A percentile compares a stretch with the other conserved stretches of the same genome.
These are phyloP conservation scores for Farysia itapuensis DNA, from an alignment of 1,284 basidiomycete species.

Conservation along the genomic window DNA sequence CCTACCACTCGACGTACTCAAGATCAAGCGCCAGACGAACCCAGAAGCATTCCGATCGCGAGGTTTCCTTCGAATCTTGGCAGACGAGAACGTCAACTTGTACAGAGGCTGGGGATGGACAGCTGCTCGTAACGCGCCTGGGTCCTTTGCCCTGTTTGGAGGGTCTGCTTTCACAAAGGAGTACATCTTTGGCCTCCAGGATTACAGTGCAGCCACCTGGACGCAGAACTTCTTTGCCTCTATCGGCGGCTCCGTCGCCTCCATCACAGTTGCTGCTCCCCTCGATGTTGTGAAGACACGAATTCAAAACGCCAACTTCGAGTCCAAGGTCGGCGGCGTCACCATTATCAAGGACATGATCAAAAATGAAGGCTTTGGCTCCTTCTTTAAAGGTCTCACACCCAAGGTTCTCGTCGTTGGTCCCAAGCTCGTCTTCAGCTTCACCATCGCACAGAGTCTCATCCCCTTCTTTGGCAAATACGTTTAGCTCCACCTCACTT, in stretches of 20 bases:
- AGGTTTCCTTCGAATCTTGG: constrained; percentile 82
- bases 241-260: constrained; percentile 88
- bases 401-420: constrained; percentile 83
- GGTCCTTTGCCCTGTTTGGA: constrained; percentile 87
- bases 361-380: constrained; percentile 77
- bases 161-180: constrained; percentile 93
- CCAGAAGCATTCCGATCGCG: constrained; percentile 62
- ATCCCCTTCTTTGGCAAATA: constrained; percentile 86
- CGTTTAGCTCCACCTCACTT: too few relatives aligned
- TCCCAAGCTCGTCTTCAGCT: constrained; percentile 96
- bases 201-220: constrained; percentile 93
- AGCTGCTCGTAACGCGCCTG: constrained; percentile 94
- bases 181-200: constrained; percentile 81
- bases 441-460: constrained; percentile 92
- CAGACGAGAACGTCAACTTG: constrained; percentile 83
- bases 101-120: constrained; percentile 99
- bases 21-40: constrained; percentile 78
- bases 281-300: constrained; percentile 83
- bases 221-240: constrained; percentile 77
- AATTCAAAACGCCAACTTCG: constrained; percentile 99
- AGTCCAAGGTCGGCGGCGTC: constrained; percentile 79
- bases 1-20: constrained; percentile 90
- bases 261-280: constrained; percentile 92
- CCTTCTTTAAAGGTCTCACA: constrained; percentile 97
- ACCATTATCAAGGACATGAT: constrained; percentile 84